Evolutionary conservation across 768 basidiomycete genomes (phyloP).

Genomic region (Phaffia tasmanica): DNA sequence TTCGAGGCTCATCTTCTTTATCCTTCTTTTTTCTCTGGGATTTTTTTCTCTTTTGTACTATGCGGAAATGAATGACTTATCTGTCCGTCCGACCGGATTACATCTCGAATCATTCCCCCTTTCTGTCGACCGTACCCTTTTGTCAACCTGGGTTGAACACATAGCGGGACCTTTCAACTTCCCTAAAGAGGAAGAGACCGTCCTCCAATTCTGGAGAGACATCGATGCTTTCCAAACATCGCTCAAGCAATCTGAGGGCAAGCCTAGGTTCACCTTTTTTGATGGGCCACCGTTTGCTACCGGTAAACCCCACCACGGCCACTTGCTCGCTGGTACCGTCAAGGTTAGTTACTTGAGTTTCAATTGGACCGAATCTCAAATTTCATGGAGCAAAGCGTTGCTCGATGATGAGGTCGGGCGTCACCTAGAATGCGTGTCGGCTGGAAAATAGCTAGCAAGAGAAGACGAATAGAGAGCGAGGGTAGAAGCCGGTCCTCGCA

Average conservation of each 20-base stretch:
- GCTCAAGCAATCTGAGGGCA: constrained; percentile 70
- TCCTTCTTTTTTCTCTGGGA: background rate
- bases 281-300: constrained; percentile 97
- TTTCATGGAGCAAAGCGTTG: background rate
- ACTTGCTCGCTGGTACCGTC: constrained; percentile 56
- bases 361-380: background rate
- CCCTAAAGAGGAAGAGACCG: constrained; percentile 49
- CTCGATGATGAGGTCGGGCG: background rate
- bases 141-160: background rate
- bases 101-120: constrained; percentile 32
- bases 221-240: constrained; percentile 97
- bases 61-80: constrained; percentile 29
- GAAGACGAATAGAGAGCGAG: constrained; percentile 60
- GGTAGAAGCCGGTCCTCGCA: constrained; percentile 40
- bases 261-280: constrained; percentile 86
- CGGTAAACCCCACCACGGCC: constrained; percentile 91
- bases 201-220: constrained; percentile 80
- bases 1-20: constrained; percentile 14
- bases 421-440: background rate
- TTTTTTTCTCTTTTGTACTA: background rate
- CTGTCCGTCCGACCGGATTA: constrained; percentile 30
- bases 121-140: constrained; percentile 23
- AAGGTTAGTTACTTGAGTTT: constrained; percentile 31
- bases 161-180: constrained; percentile 34
- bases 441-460: constrained; percentile 10